These are phyloP conservation scores for Apiotrichum gamsii DNA, from an alignment of 1,284 basidiomycete genomes.

Conservation along the genomic window DNA sequence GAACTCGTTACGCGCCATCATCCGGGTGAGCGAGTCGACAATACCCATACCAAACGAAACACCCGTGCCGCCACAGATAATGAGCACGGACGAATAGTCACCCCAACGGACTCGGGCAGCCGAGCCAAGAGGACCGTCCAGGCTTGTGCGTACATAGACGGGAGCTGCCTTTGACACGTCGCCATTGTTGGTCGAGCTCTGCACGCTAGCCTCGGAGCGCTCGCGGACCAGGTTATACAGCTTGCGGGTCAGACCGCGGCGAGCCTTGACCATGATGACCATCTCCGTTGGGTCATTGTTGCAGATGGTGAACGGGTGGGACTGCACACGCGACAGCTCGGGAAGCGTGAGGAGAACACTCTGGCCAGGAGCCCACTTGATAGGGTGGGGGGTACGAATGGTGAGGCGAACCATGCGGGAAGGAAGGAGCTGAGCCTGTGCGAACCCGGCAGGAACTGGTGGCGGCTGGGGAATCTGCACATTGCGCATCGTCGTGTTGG, in stretches of 20 bases:
- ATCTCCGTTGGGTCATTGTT: constrained; percentile 61
- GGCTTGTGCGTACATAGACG: constrained; percentile 54
- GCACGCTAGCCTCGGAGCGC: constrained; percentile 34
- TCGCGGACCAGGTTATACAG: constrained; percentile 57
- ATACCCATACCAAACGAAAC: constrained; percentile 69
- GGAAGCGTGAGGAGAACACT: constrained; percentile 64
- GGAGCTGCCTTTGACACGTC: constrained; percentile 21
- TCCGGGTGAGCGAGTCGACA: constrained; percentile 63
- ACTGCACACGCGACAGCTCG: constrained; percentile 59
- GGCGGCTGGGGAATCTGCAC: constrained; percentile 9
- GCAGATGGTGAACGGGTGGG: constrained; percentile 76
- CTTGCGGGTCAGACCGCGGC: constrained; percentile 67
- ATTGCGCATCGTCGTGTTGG: too few species aligned
- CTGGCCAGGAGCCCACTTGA: constrained; percentile 66
- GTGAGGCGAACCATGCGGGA: constrained; percentile 71
- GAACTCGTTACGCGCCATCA: constrained; percentile 53
- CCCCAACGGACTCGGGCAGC: constrained; percentile 62
- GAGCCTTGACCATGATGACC: constrained; percentile 67
- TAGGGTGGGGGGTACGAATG: constrained; percentile 56
- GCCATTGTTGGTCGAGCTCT: constrained; percentile 15
- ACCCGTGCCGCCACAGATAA: constrained; percentile 74
- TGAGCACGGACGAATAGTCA: constrained; percentile 58
- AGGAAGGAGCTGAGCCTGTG: constrained; percentile 68
- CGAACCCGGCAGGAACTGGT: constrained; percentile 51
- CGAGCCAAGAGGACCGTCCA: constrained; percentile 77